Evolutionary conservation across 2,329 filamentous ascomycete genomes (phyloP), one percentile per base, ranked within the genome.

Genomic region (Triangularia verruculosa): DNA sequence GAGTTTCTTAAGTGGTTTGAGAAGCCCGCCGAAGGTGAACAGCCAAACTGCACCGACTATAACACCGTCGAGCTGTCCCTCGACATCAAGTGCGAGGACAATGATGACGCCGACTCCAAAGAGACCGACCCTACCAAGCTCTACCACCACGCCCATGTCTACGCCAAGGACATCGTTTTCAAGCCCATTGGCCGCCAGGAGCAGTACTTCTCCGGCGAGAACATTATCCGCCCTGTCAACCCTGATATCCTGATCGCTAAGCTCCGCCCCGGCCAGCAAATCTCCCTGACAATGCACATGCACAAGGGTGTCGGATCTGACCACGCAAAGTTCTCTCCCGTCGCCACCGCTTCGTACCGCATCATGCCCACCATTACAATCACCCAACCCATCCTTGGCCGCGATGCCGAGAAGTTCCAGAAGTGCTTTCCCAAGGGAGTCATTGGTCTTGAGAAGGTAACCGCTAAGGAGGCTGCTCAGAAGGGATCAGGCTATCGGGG

Each of bases 241-340:
- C 94, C 94, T 1, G 91, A 97, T 74, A 97, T 99, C 67, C 81
- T 99, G 62, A 88, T 99, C 74, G 93, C 93, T 65, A 99, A 99
- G 81, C 80, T 99, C 77, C 88, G 95, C 27, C 95, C 96, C 0
- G 91, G 90, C 4, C 96, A 99, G 81, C 86, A 87, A 71, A 91
- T 99, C 72, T 85, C 91, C 72, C 82, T 97, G 66, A 88, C 91
- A 69, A 90, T 96, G 85, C 93, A 98, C 81, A 95, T 94, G 79
- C 88, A 96, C 79, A 96, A 97, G 80, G 95, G 96, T 65, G 88
- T 96, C 69, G 95, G 95, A 56, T 87, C 89, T 68, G 95, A 99
- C 77, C 95, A 99, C 77, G 90, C 95, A 71, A 99, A 99, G 78
- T 99, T 95, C 81, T 97, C 92, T 0, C 95, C 95, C 55, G 95